A percentile compares a stretch with the other conserved stretches of the same genome.
Conservation (phyloP, 2,329 filamentous ascomycete genomes). For the Daldinia sp. region DNA sequence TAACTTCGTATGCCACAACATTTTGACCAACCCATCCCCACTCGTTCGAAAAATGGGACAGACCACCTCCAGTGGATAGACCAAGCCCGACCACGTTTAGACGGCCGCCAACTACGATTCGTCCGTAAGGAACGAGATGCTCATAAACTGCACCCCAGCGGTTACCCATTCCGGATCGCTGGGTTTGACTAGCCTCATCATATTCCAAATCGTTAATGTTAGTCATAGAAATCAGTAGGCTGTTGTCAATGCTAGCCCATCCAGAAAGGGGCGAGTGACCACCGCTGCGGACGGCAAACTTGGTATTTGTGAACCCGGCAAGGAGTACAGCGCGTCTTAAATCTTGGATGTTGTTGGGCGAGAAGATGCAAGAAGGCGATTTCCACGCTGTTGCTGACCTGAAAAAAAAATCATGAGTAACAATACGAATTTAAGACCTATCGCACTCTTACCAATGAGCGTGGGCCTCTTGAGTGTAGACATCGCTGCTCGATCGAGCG, state of each 20-base stretch:
- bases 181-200: constrained; percentile 5
- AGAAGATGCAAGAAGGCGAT: constrained; percentile 10
- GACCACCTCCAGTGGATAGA: constrained; percentile 1
- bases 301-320: constrained; percentile 1
- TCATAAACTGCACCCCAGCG: constrained; percentile 5
- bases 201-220: constrained; percentile 10
- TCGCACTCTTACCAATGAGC: constrained; percentile 5
- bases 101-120: constrained; percentile 7
- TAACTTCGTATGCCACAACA: constrained; percentile 4
- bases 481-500: constrained; percentile 2
- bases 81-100: constrained; percentile 4
- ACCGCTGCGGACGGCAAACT: constrained; percentile 6
- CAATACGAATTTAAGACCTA: background rate
- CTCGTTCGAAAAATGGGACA: constrained; percentile 8
- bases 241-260: constrained; percentile 8
- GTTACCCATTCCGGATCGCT: constrained; percentile 12
- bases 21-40: constrained; percentile 13
- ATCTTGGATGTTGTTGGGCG: background rate
- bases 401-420: background rate
- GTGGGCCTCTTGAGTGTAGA: constrained; percentile 7
- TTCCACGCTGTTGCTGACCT: constrained; percentile 11
- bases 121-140: constrained; percentile 6
- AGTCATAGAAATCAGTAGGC: constrained; percentile 9
- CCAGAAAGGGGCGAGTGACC: constrained; percentile 8
- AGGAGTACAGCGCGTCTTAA: constrained; percentile 4